A percentile compares a stretch with the other conserved stretches of the same genome.
Evolutionary conservation across 2,329 filamentous ascomycete genomes (phyloP).

Genomic region (Tolypocladium guangdongense): DNA sequence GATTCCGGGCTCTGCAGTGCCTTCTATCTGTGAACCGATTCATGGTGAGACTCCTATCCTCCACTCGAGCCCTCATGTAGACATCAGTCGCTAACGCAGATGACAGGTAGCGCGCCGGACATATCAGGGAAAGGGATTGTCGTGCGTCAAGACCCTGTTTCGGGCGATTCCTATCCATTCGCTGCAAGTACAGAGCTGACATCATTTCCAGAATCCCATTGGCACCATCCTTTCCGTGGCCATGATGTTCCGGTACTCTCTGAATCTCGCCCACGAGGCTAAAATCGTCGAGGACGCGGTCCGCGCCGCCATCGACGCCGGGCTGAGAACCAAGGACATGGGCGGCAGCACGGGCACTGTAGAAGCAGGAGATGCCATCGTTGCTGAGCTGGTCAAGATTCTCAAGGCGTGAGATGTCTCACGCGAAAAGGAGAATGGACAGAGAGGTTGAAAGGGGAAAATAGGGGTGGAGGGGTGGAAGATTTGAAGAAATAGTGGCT

Average conservation of each 20-base stretch:
- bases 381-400: slow-evolving; percentile 49
- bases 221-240: slow-evolving; percentile 85
- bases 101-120: slow-evolving; percentile 72
- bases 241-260: slow-evolving; percentile 93
- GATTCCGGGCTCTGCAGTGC: slow-evolving; percentile 87
- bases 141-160: background rate
- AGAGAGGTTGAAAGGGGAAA: too few species aligned
- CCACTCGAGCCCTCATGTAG: background rate
- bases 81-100: slow-evolving; percentile 3
- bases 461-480: too few species aligned
- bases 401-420: slow-evolving; percentile 32
- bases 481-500: too few species aligned
- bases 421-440: too few species aligned
- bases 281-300: slow-evolving; percentile 74
- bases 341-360: slow-evolving; percentile 62
- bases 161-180: too few species aligned
- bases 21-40: slow-evolving; percentile 82
- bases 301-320: slow-evolving; percentile 65
- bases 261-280: slow-evolving; percentile 67
- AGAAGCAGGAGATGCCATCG: slow-evolving; percentile 53
- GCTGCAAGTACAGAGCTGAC: too few species aligned
- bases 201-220: slow-evolving; percentile 44
- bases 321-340: slow-evolving; percentile 73
- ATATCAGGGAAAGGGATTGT: slow-evolving; percentile 87
- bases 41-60: slow-evolving; percentile 52